Conservation (phyloP, 2,329 filamentous ascomycete species). For the Calonectria honghensis region DNA sequence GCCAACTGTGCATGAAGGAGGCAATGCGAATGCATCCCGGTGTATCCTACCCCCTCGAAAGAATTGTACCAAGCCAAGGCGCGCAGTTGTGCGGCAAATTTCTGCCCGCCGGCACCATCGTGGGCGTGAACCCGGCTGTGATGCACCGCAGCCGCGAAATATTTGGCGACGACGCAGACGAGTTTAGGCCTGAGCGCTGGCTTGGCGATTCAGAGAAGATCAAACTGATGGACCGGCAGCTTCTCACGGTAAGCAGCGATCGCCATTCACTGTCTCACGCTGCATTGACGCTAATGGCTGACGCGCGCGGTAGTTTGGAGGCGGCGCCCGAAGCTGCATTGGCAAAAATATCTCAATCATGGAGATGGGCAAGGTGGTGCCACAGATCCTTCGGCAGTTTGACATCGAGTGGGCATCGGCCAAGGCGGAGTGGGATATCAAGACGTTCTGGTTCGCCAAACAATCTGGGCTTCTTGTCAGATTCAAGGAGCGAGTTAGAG, state of each 20-base stretch:
- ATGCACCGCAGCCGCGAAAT: slow-evolving; percentile 73
- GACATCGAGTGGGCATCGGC: slow-evolving; percentile 23
- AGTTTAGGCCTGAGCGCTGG: slow-evolving; percentile 75
- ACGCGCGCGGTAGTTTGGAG: slow-evolving; percentile 64
- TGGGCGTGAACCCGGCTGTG: slow-evolving; percentile 64
- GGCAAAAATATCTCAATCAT: slow-evolving; percentile 49
- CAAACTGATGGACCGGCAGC: slow-evolving; percentile 41
- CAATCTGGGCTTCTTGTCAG: slow-evolving; percentile 1
- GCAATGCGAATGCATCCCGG: slow-evolving; percentile 68
- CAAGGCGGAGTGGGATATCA: slow-evolving; percentile 11
- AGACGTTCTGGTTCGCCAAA: slow-evolving; percentile 12
- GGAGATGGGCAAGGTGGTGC: slow-evolving; percentile 46
- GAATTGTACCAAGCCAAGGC: slow-evolving; percentile 35
- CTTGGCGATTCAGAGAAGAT: slow-evolving; percentile 43
- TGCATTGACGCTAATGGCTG: background rate
- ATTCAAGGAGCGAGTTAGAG: background rate
- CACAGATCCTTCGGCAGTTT: slow-evolving; percentile 44
- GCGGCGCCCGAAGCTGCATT: slow-evolving; percentile 71
- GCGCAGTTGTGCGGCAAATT: slow-evolving; percentile 29
- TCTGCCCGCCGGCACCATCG: slow-evolving; percentile 49
- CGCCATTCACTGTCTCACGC: background rate
- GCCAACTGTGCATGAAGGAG: slow-evolving; percentile 63
- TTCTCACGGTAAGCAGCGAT: slow-evolving; percentile 46
- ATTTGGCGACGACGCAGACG: slow-evolving; percentile 74
- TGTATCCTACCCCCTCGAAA: slow-evolving; percentile 60